Base-by-base conservation (phyloP, 176 grass and related monocot species). In the Oryza longistaminata region DNA sequence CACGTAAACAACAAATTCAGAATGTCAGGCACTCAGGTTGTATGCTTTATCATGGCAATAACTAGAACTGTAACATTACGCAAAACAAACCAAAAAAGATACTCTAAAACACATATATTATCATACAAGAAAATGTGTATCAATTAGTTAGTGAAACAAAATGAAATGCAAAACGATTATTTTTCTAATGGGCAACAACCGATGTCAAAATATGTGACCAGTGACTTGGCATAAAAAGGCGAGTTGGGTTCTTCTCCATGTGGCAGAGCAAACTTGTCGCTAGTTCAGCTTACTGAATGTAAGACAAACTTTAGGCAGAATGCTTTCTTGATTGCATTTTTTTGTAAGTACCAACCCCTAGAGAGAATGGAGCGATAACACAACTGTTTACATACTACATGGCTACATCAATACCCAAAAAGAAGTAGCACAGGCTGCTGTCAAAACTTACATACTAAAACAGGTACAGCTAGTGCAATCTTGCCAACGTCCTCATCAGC, bases 401-500 rank as follows among this genome's bases (percentile, higher is more conserved):
- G 40, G 21, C 9, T 60, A 35, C 25, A 72, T 65, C 15, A 85
- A 83, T 69, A 74, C 11, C 58, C n/a, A 62, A 24, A 62, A 68
- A 74, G 52, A 75, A 60, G 5, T 49, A 76, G 21, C 40, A 71
- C 70, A n/a, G 17, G 90, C 76, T 80, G 2, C 22, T 55, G 29
- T 27, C 10, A 2, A 15, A 79, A 91, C 97, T 92, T 91, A 99
- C 97, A 99, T 53, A 99, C 97, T 92, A 99, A 87, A 94, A 99
- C 90, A 89, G 97, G 97, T 77, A 99, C 97, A 58, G 97, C 97
- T 50, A 83, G 69, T 19, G 97, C 97, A 82, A 99, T 99, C 87
- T 99, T 99, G 61, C 97, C 93, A 66, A 99, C 93, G 16, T 99
- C 97, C 79, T 99, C 97, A 87, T 99, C 97, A 90, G 97, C 90